Conservation (phyloP, 2,329 filamentous ascomycete genomes). For the Cladosporium halotolerans region DNA sequence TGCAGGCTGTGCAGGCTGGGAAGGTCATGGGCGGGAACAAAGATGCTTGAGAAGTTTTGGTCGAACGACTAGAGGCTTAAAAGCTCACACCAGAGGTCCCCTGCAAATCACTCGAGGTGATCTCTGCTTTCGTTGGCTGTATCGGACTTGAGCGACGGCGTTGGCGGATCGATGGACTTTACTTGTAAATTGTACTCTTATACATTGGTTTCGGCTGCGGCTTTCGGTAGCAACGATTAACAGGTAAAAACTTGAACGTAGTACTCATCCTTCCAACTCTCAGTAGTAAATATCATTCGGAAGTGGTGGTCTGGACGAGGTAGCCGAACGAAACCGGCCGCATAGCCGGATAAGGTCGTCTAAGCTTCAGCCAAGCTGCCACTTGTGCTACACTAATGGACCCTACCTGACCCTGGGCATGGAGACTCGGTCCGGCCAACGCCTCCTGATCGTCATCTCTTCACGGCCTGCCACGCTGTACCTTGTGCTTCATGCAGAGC, state of each 20-base stretch:
- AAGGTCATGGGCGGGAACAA: constrained; percentile 57
- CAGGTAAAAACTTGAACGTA: neutral
- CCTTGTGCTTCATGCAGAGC: no score
- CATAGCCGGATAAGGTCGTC: no score
- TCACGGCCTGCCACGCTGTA: no score
- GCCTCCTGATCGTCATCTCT: no score
- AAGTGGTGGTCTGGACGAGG: neutral
- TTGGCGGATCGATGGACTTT: neutral
- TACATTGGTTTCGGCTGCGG: neutral
- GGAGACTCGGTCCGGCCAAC: no score
- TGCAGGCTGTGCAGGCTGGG: constrained; percentile 90
- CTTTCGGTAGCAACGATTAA: neutral
- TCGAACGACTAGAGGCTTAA: no score
- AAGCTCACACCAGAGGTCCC: no score
- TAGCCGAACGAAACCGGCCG: neutral
- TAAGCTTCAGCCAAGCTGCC: no score
- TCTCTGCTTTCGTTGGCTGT: no score
- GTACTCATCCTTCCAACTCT: neutral
- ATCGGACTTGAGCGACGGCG: constrained; percentile 1
- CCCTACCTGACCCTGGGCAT: no score
- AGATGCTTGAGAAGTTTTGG: constrained; percentile 1
- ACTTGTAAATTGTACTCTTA: neutral
- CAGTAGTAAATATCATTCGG: neutral
- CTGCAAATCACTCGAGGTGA: no score
- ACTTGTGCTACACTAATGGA: no score